Base-by-base conservation (phyloP, 768 basidiomycete species). In the Russula griseocarnosa region DNA sequence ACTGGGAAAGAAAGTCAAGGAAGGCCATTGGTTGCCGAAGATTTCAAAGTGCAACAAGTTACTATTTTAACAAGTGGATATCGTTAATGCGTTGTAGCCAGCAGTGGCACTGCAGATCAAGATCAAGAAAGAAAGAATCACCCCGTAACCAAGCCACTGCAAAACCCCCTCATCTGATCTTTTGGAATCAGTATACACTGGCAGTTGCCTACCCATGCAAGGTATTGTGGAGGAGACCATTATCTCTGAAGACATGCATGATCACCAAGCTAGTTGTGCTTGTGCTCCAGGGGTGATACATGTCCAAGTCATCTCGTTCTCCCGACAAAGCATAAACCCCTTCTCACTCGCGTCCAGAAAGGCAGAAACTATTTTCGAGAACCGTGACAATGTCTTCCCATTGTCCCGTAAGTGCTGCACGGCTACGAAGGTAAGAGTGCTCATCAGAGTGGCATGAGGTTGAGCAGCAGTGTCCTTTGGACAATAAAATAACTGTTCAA, bases 301-400 rank as follows among this genome's bases (percentile, higher is more conserved):
- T 58, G 70, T 78, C 82, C 82, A 82, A 8, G 72, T 55, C 32
- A 68, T 50, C 55, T 78, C 72, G 26, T 64, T 58, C 20, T 71
- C 70, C 26, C 71, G 71, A 20, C 79, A 68, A 20, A 82, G 67
- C 3, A 72, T 69, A 63, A 84, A 80, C 9, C 84, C 84, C 60
- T 83, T 83, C 70, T 85, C 84, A 58, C 82, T 85, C 14, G 76
- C 76, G 2, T 76, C 80, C n/a, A 81, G n/a, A n/a, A n/a, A n/a
- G n/a, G n/a, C n/a, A n/a, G 55, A 52, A 85, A 85, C 0, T 66
- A 22, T 75, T 69, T 0, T 70, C 61, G 16, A 76, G 46, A 3
- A 74, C 62, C 3, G 67, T 53, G 52, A 65, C 69, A 3, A n/a
- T 55, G 30, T 59, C 65, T 9, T 60, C 58, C 32, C 24, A 38